These are phyloP conservation scores for Gossypium schwendimanii DNA, from an alignment of 441 rosid genomes.

Conservation along the genomic window DNA sequence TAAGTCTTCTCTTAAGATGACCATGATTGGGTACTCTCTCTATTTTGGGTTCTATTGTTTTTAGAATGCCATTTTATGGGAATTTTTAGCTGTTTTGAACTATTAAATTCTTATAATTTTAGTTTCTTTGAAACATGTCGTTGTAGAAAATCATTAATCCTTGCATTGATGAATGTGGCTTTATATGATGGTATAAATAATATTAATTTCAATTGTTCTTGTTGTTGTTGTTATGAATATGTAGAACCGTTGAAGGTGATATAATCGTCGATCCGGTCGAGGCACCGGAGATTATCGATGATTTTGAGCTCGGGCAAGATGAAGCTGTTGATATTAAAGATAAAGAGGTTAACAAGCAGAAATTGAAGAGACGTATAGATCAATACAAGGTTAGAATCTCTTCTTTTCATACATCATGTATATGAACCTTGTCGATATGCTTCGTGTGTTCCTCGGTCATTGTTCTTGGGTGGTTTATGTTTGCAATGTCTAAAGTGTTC, in stretches of 20 bases:
- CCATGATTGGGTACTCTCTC: conserved; percentile 62
- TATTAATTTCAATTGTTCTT: not conserved
- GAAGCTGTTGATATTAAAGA: conserved; percentile 83
- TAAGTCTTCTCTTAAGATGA: conserved; percentile 46
- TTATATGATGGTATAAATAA: not conserved
- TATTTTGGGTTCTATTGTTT: not conserved
- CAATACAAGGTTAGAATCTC: conserved; percentile 57
- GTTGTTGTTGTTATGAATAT: not conserved
- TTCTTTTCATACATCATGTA: not conserved
- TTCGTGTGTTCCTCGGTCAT: not conserved
- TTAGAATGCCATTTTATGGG: not conserved
- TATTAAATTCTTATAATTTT: not conserved
- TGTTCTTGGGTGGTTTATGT: not conserved
- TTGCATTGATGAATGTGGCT: not conserved
- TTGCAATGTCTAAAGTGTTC: not conserved
- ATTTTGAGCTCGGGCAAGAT: conserved; percentile 79
- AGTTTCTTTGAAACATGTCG: not conserved
- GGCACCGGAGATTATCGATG: conserved; percentile 71
- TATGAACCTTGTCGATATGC: not conserved
- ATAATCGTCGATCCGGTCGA: conserved; percentile 69
- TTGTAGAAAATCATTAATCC: not conserved
- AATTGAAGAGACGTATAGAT: conserved; percentile 61
- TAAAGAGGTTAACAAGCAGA: conserved; percentile 77
- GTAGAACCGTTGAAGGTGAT: conserved; percentile 85
- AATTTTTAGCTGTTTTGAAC: not conserved